Evolutionary conservation across 228 moss, liverwort and hornwort genomes (phyloP), one percentile per base, ranked within the genome.

Genomic region (Sphagnum magellanicum): DNA sequence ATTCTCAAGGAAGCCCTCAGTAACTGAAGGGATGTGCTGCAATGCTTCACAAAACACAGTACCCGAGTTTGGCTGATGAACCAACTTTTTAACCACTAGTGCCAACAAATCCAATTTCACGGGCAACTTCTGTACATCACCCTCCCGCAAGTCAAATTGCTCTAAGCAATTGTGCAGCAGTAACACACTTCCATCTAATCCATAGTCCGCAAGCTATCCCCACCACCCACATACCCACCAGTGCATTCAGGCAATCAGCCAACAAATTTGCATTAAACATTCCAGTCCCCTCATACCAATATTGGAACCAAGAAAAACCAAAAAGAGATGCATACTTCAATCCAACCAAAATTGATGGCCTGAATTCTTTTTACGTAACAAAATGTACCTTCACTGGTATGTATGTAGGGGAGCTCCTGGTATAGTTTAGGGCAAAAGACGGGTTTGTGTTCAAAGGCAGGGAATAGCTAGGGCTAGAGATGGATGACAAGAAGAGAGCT

Each of bases 1-100:
- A 70, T 87, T 83, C 74, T 83, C 91, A 81, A 97, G 78, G 76
- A 93, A 88, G 66, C 88, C 90, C 75, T 96, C 93, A 64, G 83
- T 79, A 61, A 87, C 77, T 12, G 89, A 91, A n/a, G 83, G 71
- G 72, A 81, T 75, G 52, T 91, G 90, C 71, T 90, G 81, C 74
- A 91, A 76, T 51, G 97, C 97, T 81, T 91, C 91, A 79, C 93
- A 91, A 69, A 97, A 85, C 71, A 93, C 77, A 63, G 91, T 85
- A 66, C 86, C 89, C 67, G 93, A 91, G 77, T 91, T 97, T 55
- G 97, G 87, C 79, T 91, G 91, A 63, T 83, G 89, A 70, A 93
- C 81, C 67, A 97, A 88, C 66, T 79, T 78, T 79, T 86, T 91
- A 48, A 97, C 70, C 49, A 93, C 84, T 65, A 80, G 74, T 50